Base-by-base conservation (phyloP, 176 grass and related monocot genomes). In the Ensete glaucum region DNA sequence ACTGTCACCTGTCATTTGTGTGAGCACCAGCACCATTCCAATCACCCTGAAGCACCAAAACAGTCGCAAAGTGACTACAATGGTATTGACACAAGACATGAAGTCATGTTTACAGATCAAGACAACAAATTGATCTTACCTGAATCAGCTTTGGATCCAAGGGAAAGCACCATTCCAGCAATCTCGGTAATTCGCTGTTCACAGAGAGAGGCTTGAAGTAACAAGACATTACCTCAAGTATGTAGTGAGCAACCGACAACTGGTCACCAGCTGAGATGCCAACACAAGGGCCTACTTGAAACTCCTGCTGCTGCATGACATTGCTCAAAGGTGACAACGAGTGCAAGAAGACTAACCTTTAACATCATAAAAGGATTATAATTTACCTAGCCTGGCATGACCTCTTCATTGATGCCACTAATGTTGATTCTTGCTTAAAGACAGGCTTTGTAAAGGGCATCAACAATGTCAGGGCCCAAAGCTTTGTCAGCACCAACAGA, bases 371-470 rank as follows among this genome's bases (percentile, higher is more conserved):
- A 29, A 29, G 2, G 29, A 54, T 26, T 20, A 52, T 7, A 54
- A 73, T 9, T 34, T 79, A 96, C 93, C 85, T 96, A 90, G 7
- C 90, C 94, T 24, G 94, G 94, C 94, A 97, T 97, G 78, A 97
- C 94, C 86, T 97, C 90, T 72, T 88, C 94, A 50, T 93, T 97
- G 87, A 97, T 97, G 62, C 94, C 94, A 66, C 94, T 97, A 75
- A 97, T 97, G 79, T 93, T 97, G 84, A 93, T 85, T 19, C 94
- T 90, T 54, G 94, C 82, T 69, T 97, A 93, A 58, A 97, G 19
- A 80, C 94, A 93, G 21, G 94, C 85, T 69, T 93, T 97, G 88
- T 97, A 97, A 76, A 93, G 94, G 24, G 88, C 88, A 81, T 97
- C 94, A 0, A 97, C 94, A 24, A 97, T 88, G 75, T 97, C 90